Conservation (phyloP, 805 yeast genomes). For the Candida manassasensis region DNA sequence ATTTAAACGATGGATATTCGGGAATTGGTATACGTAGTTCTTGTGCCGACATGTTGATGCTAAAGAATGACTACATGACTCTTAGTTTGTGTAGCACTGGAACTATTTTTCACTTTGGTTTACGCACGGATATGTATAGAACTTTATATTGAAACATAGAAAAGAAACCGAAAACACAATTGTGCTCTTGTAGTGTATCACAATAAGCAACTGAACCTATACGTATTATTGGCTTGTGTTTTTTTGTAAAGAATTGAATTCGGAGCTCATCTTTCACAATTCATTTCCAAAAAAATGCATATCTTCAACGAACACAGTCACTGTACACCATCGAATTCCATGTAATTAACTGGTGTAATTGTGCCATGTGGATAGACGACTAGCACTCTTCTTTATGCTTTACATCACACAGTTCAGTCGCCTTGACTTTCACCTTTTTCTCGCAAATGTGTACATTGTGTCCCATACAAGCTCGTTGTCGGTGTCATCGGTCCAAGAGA, state of each 20-base stretch:
- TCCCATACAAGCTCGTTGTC: conserved; percentile 48
- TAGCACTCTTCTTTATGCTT: too few species aligned
- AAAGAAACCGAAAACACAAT: too few species aligned
- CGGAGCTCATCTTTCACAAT: too few species aligned
- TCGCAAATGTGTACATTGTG: conserved; percentile 50
- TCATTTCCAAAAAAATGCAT: too few species aligned
- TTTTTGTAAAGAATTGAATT: too few species aligned
- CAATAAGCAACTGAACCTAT: too few species aligned
- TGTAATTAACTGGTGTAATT: not conserved
- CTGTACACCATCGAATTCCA: not conserved
- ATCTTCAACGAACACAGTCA: too few species aligned
- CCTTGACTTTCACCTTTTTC: conserved; percentile 13
- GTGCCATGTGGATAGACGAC: not conserved
- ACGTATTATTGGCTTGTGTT: too few species aligned
- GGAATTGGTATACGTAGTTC: conserved; percentile 48
- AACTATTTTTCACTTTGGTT: not conserved
- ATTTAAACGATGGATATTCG: conserved; percentile 67
- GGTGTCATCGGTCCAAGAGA: conserved; percentile 45
- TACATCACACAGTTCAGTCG: too few species aligned
- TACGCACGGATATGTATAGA: too few species aligned
- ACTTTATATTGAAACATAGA: too few species aligned
- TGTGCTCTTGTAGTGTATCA: too few species aligned
- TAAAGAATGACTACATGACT: not conserved
- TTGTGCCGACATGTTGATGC: not conserved
- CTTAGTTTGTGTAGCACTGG: not conserved